Evolutionary conservation across 768 basidiomycete genomes (phyloP).

Genomic region (Hirschioporus abietinus): DNA sequence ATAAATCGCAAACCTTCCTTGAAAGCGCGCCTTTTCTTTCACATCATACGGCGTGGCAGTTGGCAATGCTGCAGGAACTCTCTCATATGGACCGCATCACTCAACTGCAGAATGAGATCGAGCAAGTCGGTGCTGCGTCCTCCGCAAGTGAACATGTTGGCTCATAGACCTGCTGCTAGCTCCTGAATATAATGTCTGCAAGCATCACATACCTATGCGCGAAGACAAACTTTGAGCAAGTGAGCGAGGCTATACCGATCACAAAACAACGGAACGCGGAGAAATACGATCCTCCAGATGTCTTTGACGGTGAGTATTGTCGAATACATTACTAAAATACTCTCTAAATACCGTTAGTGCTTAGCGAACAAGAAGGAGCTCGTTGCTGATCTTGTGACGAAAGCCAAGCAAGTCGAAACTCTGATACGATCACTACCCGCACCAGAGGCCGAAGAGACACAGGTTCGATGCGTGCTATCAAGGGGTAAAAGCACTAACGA

Average conservation of each 20-base stretch:
- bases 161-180: conserved; percentile 34
- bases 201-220: conserved; percentile 76
- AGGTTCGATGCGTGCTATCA: conserved; percentile 36
- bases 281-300: conserved; percentile 65
- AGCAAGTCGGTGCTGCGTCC: conserved; percentile 48
- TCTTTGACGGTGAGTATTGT: conserved; percentile 60
- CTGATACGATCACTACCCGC: conserved; percentile 76
- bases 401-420: conserved; percentile 86
- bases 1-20: background rate
- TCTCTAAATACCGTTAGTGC: conserved; percentile 2
- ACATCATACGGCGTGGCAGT: background rate
- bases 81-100: conserved; percentile 96
- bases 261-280: conserved; percentile 73
- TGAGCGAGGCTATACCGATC: conserved; percentile 75
- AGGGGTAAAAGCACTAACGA: background rate
- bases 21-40: background rate
- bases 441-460: conserved; percentile 72
- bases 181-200: conserved; percentile 85
- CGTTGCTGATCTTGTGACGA: conserved; percentile 73
- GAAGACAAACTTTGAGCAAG: conserved; percentile 70
- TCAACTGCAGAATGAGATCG: conserved; percentile 91
- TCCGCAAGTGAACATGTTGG: background rate
- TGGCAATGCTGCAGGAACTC: conserved; percentile 84
- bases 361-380: conserved; percentile 82
- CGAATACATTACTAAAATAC: background rate